Conservation (phyloP, 1,139 yeast species). For the Candida neerlandica region DNA sequence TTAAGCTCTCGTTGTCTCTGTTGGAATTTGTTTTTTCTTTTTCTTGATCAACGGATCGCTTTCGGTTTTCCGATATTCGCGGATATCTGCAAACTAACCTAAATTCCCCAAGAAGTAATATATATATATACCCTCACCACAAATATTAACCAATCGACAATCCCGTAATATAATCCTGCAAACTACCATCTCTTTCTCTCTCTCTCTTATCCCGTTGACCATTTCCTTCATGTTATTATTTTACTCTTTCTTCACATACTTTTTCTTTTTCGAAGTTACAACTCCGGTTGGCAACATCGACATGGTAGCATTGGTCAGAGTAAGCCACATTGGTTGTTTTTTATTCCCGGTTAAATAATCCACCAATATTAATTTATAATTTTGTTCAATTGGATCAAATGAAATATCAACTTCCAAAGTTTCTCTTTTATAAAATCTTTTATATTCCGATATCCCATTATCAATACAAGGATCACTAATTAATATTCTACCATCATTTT, state of each 20-base stretch:
- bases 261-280: constrained; percentile 9
- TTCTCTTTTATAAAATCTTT: constrained; percentile 25
- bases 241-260: constrained; percentile 4
- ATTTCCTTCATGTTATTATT: too few species aligned
- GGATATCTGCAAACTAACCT: constrained; percentile 1
- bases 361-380: constrained; percentile 26
- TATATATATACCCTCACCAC: too few species aligned
- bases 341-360: constrained; percentile 29
- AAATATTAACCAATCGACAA: too few species aligned
- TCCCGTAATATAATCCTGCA: neutral
- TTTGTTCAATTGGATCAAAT: constrained; percentile 25
- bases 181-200: neutral
- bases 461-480: constrained; percentile 33
- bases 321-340: constrained; percentile 34
- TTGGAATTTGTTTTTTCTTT: neutral
- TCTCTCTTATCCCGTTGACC: neutral
- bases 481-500: constrained; percentile 33
- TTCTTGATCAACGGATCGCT: too few species aligned
- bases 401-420: constrained; percentile 25
- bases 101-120: too few species aligned
- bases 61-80: neutral
- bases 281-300: constrained; percentile 27
- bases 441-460: constrained; percentile 22
- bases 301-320: constrained; percentile 32
- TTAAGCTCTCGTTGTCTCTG: neutral